Percentiles rank a stretch among this genome's conserved stretches.
phyloP scores from a whole-genome alignment of 257 asterid species.

The Solanum sitiens region DNA sequence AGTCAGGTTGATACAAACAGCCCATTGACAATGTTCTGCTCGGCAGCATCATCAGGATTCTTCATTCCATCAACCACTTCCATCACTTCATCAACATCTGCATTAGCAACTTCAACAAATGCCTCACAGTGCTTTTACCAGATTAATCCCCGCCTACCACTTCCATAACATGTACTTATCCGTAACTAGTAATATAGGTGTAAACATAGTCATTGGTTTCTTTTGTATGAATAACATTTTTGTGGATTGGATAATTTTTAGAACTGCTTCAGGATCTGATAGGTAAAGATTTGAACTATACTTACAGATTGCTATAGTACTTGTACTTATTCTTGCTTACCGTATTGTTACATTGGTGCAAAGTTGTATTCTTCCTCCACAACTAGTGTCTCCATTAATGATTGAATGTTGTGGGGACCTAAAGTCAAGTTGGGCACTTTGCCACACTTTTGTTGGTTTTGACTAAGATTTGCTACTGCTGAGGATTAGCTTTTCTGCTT shows the following conservation, averaged over 20 bases:
- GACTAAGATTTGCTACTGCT: not conserved
- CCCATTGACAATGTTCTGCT: conserved; percentile 23
- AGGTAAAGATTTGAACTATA: not conserved
- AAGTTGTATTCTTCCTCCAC: not conserved
- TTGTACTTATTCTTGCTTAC: not conserved
- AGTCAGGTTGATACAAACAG: conserved; percentile 8
- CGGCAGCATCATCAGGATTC: conserved; percentile 98
- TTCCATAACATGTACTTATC: not conserved
- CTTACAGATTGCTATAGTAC: not conserved
- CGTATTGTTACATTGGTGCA: not conserved
- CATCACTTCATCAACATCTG: conserved; percentile 4
- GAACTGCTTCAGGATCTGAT: not conserved
- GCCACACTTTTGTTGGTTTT: not conserved
- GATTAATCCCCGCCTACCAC: conserved; percentile 23
- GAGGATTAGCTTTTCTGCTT: not conserved
- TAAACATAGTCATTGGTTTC: not conserved
- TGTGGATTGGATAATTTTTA: not conserved
- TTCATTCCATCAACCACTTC: conserved; percentile 27
- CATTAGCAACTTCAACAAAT: conserved; percentile 8
- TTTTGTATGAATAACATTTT: not conserved
- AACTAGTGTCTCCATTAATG: not conserved
- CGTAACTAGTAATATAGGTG: not conserved
- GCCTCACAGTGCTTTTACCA: conserved; percentile 20
- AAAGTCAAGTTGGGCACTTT: not conserved
- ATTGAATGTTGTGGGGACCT: conserved; percentile 10